A percentile compares a stretch with the other conserved stretches of the same genome.
Evolutionary conservation across 495 filamentous ascomycete species (phyloP).

Genomic region (Extremus antarcticus): DNA sequence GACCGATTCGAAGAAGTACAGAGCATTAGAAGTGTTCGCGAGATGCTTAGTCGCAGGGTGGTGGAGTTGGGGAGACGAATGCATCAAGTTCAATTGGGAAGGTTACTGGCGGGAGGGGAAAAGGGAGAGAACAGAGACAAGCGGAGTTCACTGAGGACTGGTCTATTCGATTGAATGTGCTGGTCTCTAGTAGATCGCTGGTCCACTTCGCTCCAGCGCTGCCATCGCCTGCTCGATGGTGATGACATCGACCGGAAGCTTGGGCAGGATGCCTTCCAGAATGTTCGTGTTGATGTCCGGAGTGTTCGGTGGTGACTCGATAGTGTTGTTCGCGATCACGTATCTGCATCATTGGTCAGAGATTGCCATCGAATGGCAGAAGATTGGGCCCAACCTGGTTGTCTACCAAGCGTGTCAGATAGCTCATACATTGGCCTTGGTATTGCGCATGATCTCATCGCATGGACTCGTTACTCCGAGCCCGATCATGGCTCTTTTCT

Average conservation of each 20-base stretch:
- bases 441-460: too few relatives aligned
- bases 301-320: slow-evolving; percentile 33
- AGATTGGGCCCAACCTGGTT: too few relatives aligned
- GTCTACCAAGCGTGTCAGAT: too few relatives aligned
- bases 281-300: slow-evolving; percentile 23
- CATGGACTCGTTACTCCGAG: too few relatives aligned
- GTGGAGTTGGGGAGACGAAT: slow-evolving; percentile 86
- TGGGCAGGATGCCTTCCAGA: slow-evolving; percentile 23
- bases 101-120: slow-evolving; percentile 47
- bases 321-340: slow-evolving; percentile 35
- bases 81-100: slow-evolving; percentile 62
- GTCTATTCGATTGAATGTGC: not conserved
- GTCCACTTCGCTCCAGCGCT: slow-evolving; percentile 16
- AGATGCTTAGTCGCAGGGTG: slow-evolving; percentile 75
- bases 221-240: slow-evolving; percentile 25
- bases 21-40: slow-evolving; percentile 78
- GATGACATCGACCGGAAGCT: slow-evolving; percentile 23
- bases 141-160: not conserved
- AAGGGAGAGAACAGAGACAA: not conserved
- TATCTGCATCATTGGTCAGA: slow-evolving; percentile 9
- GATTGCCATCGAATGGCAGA: not conserved
- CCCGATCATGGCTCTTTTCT: too few relatives aligned
- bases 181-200: slow-evolving; percentile 14
- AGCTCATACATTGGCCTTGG: too few relatives aligned
- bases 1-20: slow-evolving; percentile 37